Conservation (phyloP, 495 filamentous ascomycete species). For the Trichoderma asperelloides region DNA sequence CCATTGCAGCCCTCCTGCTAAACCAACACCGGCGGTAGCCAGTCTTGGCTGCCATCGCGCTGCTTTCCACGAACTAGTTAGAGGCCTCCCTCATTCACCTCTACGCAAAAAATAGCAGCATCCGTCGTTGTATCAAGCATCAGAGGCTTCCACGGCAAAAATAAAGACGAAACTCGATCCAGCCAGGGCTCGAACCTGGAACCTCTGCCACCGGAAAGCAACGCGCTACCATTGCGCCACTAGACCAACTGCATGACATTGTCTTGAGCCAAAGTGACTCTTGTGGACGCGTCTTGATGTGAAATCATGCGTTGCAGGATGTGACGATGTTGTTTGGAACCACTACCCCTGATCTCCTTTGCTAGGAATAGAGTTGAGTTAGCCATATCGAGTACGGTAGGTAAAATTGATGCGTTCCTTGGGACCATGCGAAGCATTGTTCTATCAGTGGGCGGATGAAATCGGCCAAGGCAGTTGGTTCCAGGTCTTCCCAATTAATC, state of each 20-base stretch:
- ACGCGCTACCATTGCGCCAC: slow-evolving; percentile 9
- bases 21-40: background rate
- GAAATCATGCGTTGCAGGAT: too few relatives aligned
- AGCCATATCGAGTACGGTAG: too few relatives aligned
- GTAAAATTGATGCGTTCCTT: too few relatives aligned
- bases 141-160: background rate
- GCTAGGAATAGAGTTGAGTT: too few relatives aligned
- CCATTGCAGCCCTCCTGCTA: too few relatives aligned
- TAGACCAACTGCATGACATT: background rate
- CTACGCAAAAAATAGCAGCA: background rate
- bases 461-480: background rate
- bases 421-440: too few relatives aligned
- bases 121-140: too few relatives aligned
- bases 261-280: too few relatives aligned
- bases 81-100: background rate
- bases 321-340: too few relatives aligned
- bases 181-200: slow-evolving; percentile 11
- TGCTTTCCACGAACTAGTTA: background rate
- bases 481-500: background rate
- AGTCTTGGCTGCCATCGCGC: background rate
- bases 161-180: background rate
- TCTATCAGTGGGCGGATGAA: too few relatives aligned
- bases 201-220: slow-evolving; percentile 9
- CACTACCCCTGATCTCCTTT: too few relatives aligned
- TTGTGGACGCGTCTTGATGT: too few relatives aligned